Base-by-base conservation (phyloP, 345 rosid species). In the Bretschneidera sinensis region DNA sequence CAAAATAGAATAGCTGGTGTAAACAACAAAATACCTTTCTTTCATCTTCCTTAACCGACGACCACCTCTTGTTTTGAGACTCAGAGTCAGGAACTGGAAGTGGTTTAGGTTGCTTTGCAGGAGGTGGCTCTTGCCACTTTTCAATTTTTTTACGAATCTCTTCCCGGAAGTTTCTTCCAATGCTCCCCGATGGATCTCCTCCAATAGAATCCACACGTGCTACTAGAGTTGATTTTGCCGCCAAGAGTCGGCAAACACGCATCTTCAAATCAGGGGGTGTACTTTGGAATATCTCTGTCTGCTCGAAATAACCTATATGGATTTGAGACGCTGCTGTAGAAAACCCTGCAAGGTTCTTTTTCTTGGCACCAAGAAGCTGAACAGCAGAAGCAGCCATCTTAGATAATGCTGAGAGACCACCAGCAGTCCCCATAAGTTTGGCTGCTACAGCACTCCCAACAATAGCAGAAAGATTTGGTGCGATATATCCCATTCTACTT, bases 71-170 rank as follows among this genome's bases (percentile, higher is more conserved):
- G 43, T 90, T 90, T 68, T 94, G 90, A 31, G 99, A 97, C 67
- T 94, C 97, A n/a, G 97, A 94, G 73, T 94, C 97, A 57, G 97
- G 97, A 70, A 90, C 96, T 17, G 99, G 99, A 73, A 94, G 96
- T 4, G 97, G 97, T 75, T 74, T 90, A 71, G 96, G 95, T 72
- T 90, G 96, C 83, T 86, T 94, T 54, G 97, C 95, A 55, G 95
- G 97, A 70, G 99, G 97, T 23, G 95, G 96, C 76, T 94, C 96
- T 70, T 94, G 97, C 95, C 97, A 90, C 73, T 90, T 94, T 68
- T 90, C 96, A 68, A 94, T 88, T 73, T 90, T 94, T 83, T 94
- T 94, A 48, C 62, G 75, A 9, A 94, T 84, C 54, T 78, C 88
- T 43, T 90, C 97, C 54, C 78, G 75, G 4, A 88, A 76, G 20